Evolutionary conservation across 257 asterid genomes (phyloP).

Genomic region (Capsicum baccatum): DNA sequence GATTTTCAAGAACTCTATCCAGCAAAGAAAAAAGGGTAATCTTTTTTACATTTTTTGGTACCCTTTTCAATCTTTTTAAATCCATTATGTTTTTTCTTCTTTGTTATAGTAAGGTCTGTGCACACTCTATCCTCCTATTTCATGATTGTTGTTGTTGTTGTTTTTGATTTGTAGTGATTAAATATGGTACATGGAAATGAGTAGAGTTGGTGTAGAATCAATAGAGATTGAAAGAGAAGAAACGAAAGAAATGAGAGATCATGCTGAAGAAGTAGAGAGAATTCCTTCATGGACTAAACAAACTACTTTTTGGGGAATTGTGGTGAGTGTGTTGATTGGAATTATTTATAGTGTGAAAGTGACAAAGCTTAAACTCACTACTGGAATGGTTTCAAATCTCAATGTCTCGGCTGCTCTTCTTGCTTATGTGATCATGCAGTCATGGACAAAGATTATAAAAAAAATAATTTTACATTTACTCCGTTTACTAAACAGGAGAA

Average conservation of each 20-base stretch:
- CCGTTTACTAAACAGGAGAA: constrained; percentile 44
- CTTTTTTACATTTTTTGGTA: neutral
- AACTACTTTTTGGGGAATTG: constrained; percentile 35
- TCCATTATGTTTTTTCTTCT: neutral
- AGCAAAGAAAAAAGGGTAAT: neutral
- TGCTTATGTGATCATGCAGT: constrained; percentile 34
- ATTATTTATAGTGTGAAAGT: constrained; percentile 37
- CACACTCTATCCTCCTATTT: too few species aligned
- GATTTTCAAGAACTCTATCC: neutral
- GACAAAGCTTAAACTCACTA: constrained; percentile 40
- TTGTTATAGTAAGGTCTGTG: too few species aligned
- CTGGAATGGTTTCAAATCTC: constrained; percentile 42
- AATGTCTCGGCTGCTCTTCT: constrained; percentile 43
- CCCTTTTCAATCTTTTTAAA: neutral
- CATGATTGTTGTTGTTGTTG: too few species aligned
- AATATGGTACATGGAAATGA: constrained; percentile 30
- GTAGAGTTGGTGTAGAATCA: constrained; percentile 33
- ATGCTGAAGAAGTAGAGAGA: constrained; percentile 39
- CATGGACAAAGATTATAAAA: constrained; percentile 38
- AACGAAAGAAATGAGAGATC: constrained; percentile 32
- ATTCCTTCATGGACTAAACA: constrained; percentile 41
- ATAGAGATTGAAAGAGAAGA: constrained; percentile 32
- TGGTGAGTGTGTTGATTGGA: constrained; percentile 38
- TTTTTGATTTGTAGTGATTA: neutral
- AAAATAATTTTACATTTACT: constrained; percentile 27